Evolutionary conservation across 768 basidiomycete genomes (phyloP), one percentile per base, ranked within the genome.

Genomic region (Lactarius deliciosus): DNA sequence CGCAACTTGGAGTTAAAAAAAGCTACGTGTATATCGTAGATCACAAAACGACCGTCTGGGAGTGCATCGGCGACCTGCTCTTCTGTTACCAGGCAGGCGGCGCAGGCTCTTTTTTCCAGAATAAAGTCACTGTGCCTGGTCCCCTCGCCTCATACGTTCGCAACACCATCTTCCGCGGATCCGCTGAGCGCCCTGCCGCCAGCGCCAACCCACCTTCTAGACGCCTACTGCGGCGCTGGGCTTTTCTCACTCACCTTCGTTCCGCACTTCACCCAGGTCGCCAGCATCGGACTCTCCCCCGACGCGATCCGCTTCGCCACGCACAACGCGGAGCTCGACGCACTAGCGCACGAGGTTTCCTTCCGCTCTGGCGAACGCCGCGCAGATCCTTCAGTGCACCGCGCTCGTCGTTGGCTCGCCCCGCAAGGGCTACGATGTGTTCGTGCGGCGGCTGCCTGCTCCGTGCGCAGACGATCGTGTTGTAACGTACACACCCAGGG

Each of bases 401-500:
- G 16, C 16, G 41, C 41, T 41, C 41, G 41, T 18, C 41, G 16
- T 18, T 15, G 16, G 2, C 41, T 5, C 13, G 10, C n/a, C 45
- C 1, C 45, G 10, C 45, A 22, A 22, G n/a, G n/a, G 45, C 45
- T 11, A 9, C n/a, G n/a, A 4, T 3, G 77, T 1, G 45, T 22
- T 47, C n/a, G n/a, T 47, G 4, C 9, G 10, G n/a, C n/a, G 9
- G 45, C n/a, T 47, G 3, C 45, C n/a, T n/a, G 7, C n/a, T 47
- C n/a, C 10, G n/a, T 9, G 10, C 5, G 45, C n/a, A 22, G 45
- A 22, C 4, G 4, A 9, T 11, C 10, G n/a, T 47, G 3, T 97
- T 96, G 95, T 73, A 96, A 96, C 74, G 94, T 96, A 57, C 95
- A 96, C 73, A 94, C 94, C 8, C 91, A 93, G 79, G 95, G 72